Base-by-base conservation (phyloP, 2,329 filamentous ascomycete species). In the Mycosphaerella arachidis region DNA sequence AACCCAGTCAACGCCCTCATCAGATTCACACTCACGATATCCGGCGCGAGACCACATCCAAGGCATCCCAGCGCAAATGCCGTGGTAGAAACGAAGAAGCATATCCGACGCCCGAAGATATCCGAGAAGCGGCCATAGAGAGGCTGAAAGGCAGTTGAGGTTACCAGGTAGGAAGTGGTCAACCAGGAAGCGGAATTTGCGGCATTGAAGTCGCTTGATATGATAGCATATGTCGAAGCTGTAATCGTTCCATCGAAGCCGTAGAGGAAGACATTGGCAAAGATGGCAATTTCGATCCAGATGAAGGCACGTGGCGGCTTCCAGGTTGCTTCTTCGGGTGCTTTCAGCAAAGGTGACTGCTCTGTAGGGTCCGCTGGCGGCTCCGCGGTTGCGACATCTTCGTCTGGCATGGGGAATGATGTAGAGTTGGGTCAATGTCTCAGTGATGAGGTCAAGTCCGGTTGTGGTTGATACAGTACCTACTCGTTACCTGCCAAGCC, bases 111-210 rank as follows among this genome's bases (percentile, higher is more conserved):
- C 16, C 71, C 71, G 51, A 72, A 72, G 3, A 73, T 65, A 51
- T 73, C 71, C 20, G 60, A 66, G 18, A 73, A 60, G 12, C 71
- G 79, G 20, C 85, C 85, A 68, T 87, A 87, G 0, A 88, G 77
- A 60, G 87, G 83, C 63, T 86, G 85, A 63, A 87, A 88, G 35
- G 83, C 81, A 0, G 86, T 87, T 60, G 82, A 83, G 31, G 81
- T 81, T 50, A 85, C 80, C 48, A 85, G 70, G 3, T 78, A 77
- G 8, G 80, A 78, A 0, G 81, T 83, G 6, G 80, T 81, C 1
- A 80, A 80, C 82, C 82, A 84, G 31, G 57, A 60, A 55, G 55
- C 57, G 13, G 57, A 58, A 40, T 63, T 58, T n/a, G 55, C 57
- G 57, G 58, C 50, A 46, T 57, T 0, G 80, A 77, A 51, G 86